phyloP scores from a whole-genome alignment of 306 rosid species.

The Quercus wislizeni region DNA sequence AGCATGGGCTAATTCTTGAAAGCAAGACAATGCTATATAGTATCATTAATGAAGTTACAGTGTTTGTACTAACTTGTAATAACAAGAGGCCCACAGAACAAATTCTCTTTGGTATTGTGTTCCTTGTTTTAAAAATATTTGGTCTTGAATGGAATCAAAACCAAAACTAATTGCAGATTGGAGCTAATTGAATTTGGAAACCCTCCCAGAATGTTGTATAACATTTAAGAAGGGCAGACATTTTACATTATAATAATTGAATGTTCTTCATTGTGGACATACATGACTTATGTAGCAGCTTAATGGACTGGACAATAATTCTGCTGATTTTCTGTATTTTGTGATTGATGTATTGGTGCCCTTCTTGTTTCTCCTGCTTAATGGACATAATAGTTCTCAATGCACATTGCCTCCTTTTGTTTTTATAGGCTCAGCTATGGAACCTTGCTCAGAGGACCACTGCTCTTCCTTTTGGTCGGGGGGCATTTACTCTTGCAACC shows the following conservation, averaged over 20 bases:
- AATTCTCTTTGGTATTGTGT: neutral
- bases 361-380: conserved; percentile 4
- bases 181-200: neutral
- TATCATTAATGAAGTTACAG: neutral
- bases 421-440: conserved; percentile 86
- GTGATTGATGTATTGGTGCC: neutral
- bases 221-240: neutral
- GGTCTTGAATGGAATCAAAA: neutral
- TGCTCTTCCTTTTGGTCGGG: conserved; percentile 94
- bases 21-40: neutral
- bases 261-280: neutral
- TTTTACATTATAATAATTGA: neutral
- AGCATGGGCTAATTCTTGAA: neutral
- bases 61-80: neutral
- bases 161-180: neutral
- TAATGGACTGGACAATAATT: neutral
- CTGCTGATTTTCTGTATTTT: neutral
- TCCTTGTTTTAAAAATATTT: neutral
- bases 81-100: neutral
- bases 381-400: neutral
- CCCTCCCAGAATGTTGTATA: neutral
- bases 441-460: conserved; percentile 96
- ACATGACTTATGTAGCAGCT: neutral
- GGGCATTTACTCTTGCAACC: conserved; percentile 96
- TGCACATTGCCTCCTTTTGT: neutral